Evolutionary conservation across 768 basidiomycete species (phyloP).

Genomic region (Tulasnella calospora): DNA sequence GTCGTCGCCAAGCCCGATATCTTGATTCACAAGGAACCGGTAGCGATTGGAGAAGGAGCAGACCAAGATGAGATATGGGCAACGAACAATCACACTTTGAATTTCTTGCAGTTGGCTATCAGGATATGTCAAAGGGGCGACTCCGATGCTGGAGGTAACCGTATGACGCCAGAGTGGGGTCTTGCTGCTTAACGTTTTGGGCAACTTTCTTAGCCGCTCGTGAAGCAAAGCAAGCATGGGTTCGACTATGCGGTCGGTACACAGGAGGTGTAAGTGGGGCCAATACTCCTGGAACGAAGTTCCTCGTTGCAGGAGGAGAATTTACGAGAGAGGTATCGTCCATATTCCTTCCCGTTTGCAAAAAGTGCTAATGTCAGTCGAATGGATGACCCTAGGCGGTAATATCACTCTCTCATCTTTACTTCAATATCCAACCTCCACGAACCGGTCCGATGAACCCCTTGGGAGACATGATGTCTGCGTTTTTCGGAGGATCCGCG

Average conservation of each 20-base stretch:
- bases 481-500: constrained; percentile 62
- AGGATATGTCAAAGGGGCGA: constrained; percentile 61
- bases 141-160: constrained; percentile 12
- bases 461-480: constrained; percentile 82
- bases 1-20: constrained; percentile 46
- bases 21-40: constrained; percentile 38
- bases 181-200: constrained; percentile 39
- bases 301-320: constrained; percentile 53
- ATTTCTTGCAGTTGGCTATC: constrained; percentile 87
- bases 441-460: constrained; percentile 68
- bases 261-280: constrained; percentile 37
- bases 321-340: constrained; percentile 59
- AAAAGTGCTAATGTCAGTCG: neutral
- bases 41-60: constrained; percentile 47
- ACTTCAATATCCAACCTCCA: constrained; percentile 84
- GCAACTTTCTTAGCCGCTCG: constrained; percentile 68
- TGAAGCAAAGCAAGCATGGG: constrained; percentile 62
- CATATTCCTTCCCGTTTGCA: neutral
- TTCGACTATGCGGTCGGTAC: constrained; percentile 78
- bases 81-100: constrained; percentile 70
- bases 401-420: constrained; percentile 33
- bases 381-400: neutral
- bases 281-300: constrained; percentile 41
- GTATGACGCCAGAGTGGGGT: neutral
- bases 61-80: constrained; percentile 58